Base-by-base conservation (phyloP, 305 asterid species). In the Fraxinus platypoda region DNA sequence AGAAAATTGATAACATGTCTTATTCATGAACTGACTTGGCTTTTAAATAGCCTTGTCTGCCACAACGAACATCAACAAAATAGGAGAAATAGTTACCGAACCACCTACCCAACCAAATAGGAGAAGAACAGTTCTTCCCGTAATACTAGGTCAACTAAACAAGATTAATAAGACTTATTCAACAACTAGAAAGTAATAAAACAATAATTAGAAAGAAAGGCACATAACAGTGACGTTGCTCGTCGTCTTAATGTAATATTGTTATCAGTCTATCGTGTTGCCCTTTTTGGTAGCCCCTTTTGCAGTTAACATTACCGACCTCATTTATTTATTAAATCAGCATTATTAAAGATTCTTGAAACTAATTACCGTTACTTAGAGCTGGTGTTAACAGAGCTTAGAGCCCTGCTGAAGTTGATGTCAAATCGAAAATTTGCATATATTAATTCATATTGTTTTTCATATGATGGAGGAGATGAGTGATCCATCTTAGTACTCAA, bases 171-270 rank as follows among this genome's bases (percentile, higher is more conserved):
- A 34, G 38, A 34, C 38, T 34, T 34, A 34, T 34, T 34, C 38
- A 34, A 34, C 38, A 34, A 34, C 38, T 34, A 34, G 38, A 34
- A 34, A 34, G 6, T 34, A 34, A 34, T 6, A 1, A 5, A 34
- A 1, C 38, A 34, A 6, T 34, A 34, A 34, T 34, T 34, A 34
- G 8, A 6, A 34, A 34, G 8, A 6, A 34, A 0, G 38, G 8
- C 34, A 34, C 38, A 6, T 34, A 34, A 34, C 38, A 34, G n/a
- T n/a, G 78, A 79, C 72, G 30, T 81, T 79, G 38, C 43, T 68
- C 25, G 77, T 82, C 74, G 78, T 70, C 25, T 75, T 78, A 26
- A 21, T 19, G 81, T 82, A 78, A 68, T 76, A 46, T 75, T 33
- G 46, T 84, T 34, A 64, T 52, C 38, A 2, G 31, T 62, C 31